Evolutionary conservation across 2,329 filamentous ascomycete genomes (phyloP).

Genomic region (Tolypocladium nubicola): DNA sequence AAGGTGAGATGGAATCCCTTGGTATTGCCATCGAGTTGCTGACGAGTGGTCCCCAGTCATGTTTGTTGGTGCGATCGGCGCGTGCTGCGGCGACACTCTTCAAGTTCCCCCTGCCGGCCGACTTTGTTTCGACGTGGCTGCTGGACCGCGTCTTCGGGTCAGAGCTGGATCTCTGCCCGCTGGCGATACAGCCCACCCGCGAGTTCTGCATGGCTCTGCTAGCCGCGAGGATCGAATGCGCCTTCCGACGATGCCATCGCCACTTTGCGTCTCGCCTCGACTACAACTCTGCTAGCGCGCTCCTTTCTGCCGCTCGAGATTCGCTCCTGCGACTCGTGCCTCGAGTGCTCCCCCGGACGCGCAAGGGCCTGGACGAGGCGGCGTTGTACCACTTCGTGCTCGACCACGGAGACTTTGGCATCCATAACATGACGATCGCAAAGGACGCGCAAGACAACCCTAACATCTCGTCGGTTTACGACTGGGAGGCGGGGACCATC

Average conservation of each 20-base stretch:
- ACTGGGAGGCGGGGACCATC: constrained; percentile 19
- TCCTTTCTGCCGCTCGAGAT: constrained; percentile 11
- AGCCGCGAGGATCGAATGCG: constrained; percentile 15
- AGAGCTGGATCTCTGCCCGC: background rate
- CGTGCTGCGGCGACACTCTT: constrained; percentile 10
- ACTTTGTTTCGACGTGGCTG: constrained; percentile 5
- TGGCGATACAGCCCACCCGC: constrained; percentile 14
- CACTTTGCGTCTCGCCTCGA: constrained; percentile 2
- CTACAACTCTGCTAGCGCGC: background rate
- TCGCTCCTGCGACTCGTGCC: constrained; percentile 16
- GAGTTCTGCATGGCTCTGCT: constrained; percentile 16
- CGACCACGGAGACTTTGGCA: constrained; percentile 22
- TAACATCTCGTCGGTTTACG: constrained; percentile 16
- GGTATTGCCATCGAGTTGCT: background rate
- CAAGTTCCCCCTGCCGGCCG: constrained; percentile 5
- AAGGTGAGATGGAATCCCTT: constrained; percentile 1
- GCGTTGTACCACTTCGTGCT: constrained; percentile 19
- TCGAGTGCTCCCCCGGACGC: constrained; percentile 6
- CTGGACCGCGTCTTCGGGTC: constrained; percentile 3
- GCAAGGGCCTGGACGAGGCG: background rate
- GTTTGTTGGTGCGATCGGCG: constrained; percentile 9
- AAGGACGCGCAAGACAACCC: constrained; percentile 3
- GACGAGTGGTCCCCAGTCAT: background rate
- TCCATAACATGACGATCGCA: constrained; percentile 16
- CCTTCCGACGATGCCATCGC: constrained; percentile 6